Evolutionary conservation across 148 eudicot genomes (phyloP).

Genomic region (Rhododendron henanense): DNA sequence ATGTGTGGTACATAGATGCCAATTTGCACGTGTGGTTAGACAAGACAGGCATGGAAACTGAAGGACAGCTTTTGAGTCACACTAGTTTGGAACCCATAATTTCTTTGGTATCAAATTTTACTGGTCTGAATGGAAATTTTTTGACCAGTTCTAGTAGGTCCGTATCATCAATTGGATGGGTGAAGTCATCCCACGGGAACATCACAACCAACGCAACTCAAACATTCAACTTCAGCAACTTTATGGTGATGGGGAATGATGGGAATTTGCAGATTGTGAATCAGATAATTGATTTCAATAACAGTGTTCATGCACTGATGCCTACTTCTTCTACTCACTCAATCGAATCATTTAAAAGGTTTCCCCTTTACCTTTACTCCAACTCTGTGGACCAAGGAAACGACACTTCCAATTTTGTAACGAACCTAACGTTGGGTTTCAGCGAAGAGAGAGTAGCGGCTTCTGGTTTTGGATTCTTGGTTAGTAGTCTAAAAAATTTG

Average conservation of each 20-base stretch:
- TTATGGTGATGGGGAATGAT: slow-evolving; percentile 52
- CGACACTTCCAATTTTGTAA: slow-evolving; percentile 25
- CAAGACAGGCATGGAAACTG: slow-evolving; percentile 30
- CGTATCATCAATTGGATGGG: slow-evolving; percentile 57
- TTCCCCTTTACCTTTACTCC: slow-evolving; percentile 47
- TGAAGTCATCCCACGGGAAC: slow-evolving; percentile 59
- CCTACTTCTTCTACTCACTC: slow-evolving; percentile 21
- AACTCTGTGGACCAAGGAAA: slow-evolving; percentile 39
- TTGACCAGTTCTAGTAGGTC: slow-evolving; percentile 42
- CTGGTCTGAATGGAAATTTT: slow-evolving; percentile 62
- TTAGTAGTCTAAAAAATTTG: slow-evolving; percentile 40
- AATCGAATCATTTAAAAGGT: slow-evolving; percentile 34
- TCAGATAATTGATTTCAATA: slow-evolving; percentile 54
- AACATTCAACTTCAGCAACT: slow-evolving; percentile 39
- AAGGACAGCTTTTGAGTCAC: slow-evolving; percentile 38
- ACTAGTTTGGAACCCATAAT: slow-evolving; percentile 17
- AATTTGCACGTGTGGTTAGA: slow-evolving; percentile 95
- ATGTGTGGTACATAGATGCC: slow-evolving; percentile 87
- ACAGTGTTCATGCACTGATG: slow-evolving; percentile 27
- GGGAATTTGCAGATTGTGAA: slow-evolving; percentile 55
- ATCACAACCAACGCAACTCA: slow-evolving; percentile 48
- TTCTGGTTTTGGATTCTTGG: slow-evolving; percentile 17
- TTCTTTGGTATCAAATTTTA: slow-evolving; percentile 34
- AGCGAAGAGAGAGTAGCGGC: slow-evolving; percentile 29
- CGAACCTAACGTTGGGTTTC: slow-evolving; percentile 51